These are phyloP conservation scores for Hypoxylon perforatum DNA, from an alignment of 495 filamentous ascomycete species.

Conservation along the genomic window DNA sequence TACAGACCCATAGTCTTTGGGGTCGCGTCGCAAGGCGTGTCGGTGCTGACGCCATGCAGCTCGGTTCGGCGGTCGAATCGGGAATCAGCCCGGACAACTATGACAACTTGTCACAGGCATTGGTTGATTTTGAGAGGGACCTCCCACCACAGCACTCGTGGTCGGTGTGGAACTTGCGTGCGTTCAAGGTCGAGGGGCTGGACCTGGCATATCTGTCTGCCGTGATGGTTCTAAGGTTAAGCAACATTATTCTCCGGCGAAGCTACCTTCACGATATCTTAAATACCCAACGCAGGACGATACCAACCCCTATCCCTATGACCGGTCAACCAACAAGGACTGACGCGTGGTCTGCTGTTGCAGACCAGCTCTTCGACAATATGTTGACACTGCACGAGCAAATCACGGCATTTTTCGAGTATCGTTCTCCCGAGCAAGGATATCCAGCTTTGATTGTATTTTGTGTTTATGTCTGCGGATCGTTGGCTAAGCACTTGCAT, in stretches of 20 bases:
- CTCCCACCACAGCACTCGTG: conserved; percentile 32
- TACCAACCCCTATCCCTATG: background rate
- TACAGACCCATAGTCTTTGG: conserved; percentile 38
- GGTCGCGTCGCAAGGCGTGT: conserved; percentile 32
- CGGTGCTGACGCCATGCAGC: conserved; percentile 12
- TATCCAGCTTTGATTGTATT: conserved; percentile 42
- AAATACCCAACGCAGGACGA: too few species aligned
- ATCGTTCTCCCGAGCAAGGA: conserved; percentile 33
- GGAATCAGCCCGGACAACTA: conserved; percentile 8
- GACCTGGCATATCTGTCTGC: conserved; percentile 39
- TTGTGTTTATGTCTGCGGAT: conserved; percentile 38
- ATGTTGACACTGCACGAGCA: conserved; percentile 33
- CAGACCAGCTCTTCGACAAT: conserved; percentile 34
- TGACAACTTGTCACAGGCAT: conserved; percentile 1
- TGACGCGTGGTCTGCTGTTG: conserved; percentile 20
- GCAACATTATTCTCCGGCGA: conserved; percentile 33
- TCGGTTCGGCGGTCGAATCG: background rate
- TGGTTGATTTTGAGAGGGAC: conserved; percentile 22
- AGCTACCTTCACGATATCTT: conserved; percentile 29
- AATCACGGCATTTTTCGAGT: conserved; percentile 32
- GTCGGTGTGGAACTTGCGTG: conserved; percentile 38
- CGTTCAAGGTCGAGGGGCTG: conserved; percentile 33
- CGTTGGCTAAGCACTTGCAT: conserved; percentile 17
- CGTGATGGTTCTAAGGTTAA: conserved; percentile 33
- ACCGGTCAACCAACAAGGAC: background rate